A percentile compares a stretch with the other conserved stretches of the same genome.
Evolutionary conservation across 805 yeast genomes (phyloP).

Genomic region (Lipomyces chichibuensis): DNA sequence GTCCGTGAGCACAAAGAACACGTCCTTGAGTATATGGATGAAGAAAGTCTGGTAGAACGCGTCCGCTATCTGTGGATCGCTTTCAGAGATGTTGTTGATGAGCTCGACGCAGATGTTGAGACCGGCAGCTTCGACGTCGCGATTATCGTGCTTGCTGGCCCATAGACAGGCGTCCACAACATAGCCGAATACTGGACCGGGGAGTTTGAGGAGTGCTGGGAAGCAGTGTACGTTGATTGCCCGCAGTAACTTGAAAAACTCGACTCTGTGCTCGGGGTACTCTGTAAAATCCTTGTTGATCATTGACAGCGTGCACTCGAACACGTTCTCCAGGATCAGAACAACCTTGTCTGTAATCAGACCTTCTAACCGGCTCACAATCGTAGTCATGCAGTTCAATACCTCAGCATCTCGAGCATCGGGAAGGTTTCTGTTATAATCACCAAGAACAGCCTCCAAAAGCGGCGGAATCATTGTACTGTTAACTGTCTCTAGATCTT

Average conservation of each 20-base stretch:
- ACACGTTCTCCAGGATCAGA: slow-evolving; percentile 82
- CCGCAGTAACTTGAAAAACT: slow-evolving; percentile 85
- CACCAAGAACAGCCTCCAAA: slow-evolving; percentile 82
- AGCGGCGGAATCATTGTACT: slow-evolving; percentile 80
- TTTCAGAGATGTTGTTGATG: slow-evolving; percentile 77
- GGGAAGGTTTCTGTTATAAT: slow-evolving; percentile 84
- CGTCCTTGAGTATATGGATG: slow-evolving; percentile 86
- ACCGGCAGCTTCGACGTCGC: slow-evolving; percentile 95
- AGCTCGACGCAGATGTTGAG: slow-evolving; percentile 80
- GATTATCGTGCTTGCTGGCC: slow-evolving; percentile 97
- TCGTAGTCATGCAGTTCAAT: slow-evolving; percentile 87
- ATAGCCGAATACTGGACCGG: slow-evolving; percentile 88
- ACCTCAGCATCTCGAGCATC: slow-evolving; percentile 99
- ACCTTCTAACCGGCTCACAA: slow-evolving; percentile 84
- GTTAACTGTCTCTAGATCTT: slow-evolving; percentile 80
- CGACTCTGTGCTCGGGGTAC: slow-evolving; percentile 97
- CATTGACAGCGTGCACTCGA: slow-evolving; percentile 93
- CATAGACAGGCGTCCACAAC: slow-evolving; percentile 93
- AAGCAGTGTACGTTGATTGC: slow-evolving; percentile 86
- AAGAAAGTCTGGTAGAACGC: slow-evolving; percentile 88
- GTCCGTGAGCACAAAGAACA: slow-evolving; percentile 91
- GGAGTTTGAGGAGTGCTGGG: slow-evolving; percentile 80
- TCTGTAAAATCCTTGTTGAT: slow-evolving; percentile 93
- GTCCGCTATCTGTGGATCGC: slow-evolving; percentile 74
- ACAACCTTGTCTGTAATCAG: slow-evolving; percentile 89